Evolutionary conservation across 176 grass and related monocot species (phyloP).

Genomic region (Musa itinerans): DNA sequence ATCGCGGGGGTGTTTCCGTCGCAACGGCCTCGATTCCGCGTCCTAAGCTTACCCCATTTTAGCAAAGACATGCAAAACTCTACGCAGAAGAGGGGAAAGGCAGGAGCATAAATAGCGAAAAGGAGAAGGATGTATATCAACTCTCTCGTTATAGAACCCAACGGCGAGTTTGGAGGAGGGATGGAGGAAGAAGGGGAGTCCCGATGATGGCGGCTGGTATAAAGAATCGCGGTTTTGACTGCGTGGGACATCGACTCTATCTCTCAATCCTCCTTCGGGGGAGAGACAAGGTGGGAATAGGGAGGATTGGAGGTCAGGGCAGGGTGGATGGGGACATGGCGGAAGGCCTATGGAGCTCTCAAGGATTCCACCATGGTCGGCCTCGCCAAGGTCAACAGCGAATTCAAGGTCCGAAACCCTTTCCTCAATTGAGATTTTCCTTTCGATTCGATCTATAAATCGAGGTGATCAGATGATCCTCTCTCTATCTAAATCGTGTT

Average conservation of each 20-base stretch:
- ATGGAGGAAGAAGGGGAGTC: not conserved
- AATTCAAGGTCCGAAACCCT: slow-evolving; percentile 55
- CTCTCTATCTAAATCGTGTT: not conserved
- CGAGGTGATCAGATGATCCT: not conserved
- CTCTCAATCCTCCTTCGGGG: not conserved
- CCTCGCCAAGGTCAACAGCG: slow-evolving; percentile 94
- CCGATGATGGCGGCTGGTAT: slow-evolving; percentile 10
- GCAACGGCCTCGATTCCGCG: too few relatives aligned
- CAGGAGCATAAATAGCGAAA: not conserved
- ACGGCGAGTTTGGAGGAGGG: slow-evolving; percentile 7
- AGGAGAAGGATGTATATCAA: not conserved
- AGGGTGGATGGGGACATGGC: slow-evolving; percentile 56
- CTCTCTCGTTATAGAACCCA: not conserved
- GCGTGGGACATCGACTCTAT: not conserved
- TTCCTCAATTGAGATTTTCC: not conserved
- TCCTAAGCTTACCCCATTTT: too few relatives aligned
- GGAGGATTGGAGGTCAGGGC: not conserved
- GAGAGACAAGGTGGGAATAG: not conserved
- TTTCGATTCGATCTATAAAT: not conserved
- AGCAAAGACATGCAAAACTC: too few relatives aligned
- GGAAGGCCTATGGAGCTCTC: slow-evolving; percentile 89
- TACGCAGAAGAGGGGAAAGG: too few relatives aligned
- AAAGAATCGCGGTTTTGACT: slow-evolving; percentile 1
- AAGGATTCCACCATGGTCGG: slow-evolving; percentile 97
- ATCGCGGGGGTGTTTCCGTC: too few relatives aligned